A percentile compares a stretch with the other conserved stretches of the same genome.
phyloP scores from a whole-genome alignment of 139 green algal species.

The Pedinophyceae sp. region DNA sequence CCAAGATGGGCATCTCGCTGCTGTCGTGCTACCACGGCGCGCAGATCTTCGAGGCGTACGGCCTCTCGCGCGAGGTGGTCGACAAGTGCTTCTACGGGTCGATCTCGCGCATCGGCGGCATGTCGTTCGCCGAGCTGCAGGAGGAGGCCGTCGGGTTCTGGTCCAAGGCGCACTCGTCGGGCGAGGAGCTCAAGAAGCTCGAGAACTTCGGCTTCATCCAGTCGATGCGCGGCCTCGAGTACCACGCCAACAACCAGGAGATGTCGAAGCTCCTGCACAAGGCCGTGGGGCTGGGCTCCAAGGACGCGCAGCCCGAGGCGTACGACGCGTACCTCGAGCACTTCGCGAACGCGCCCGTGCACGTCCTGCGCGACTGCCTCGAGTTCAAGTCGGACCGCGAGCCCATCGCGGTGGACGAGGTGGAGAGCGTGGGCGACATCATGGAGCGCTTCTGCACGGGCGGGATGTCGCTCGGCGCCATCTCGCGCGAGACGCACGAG shows the following conservation, averaged over 20 bases:
- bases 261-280: constrained; percentile 99
- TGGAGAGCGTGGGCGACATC: constrained; percentile 73
- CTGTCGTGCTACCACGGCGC: constrained; percentile 85
- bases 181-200: constrained; percentile 82
- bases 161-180: constrained; percentile 79
- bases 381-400: constrained; percentile 50
- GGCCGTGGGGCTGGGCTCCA: constrained; percentile 69
- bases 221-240: constrained; percentile 69
- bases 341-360: constrained; percentile 50
- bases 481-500: constrained; percentile 92
- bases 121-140: constrained; percentile 83
- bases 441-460: constrained; percentile 96
- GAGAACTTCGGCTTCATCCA: constrained; percentile 97
- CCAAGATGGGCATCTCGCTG: constrained; percentile 96
- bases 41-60: constrained; percentile 98
- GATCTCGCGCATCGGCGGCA: constrained; percentile 90
- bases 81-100: constrained; percentile 54
- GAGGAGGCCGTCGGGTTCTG: constrained; percentile 77
- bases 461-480: constrained; percentile 95
- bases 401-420: constrained; percentile 13
- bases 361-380: constrained; percentile 80
- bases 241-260: constrained; percentile 95
- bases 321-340: constrained; percentile 82
- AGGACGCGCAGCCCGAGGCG: constrained; percentile 26
- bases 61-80: constrained; percentile 78